Percentiles rank a stretch among this genome's conserved stretches.
phyloP scores from a whole-genome alignment of 2,329 filamentous ascomycete genomes.

The Epichloe baconii region DNA sequence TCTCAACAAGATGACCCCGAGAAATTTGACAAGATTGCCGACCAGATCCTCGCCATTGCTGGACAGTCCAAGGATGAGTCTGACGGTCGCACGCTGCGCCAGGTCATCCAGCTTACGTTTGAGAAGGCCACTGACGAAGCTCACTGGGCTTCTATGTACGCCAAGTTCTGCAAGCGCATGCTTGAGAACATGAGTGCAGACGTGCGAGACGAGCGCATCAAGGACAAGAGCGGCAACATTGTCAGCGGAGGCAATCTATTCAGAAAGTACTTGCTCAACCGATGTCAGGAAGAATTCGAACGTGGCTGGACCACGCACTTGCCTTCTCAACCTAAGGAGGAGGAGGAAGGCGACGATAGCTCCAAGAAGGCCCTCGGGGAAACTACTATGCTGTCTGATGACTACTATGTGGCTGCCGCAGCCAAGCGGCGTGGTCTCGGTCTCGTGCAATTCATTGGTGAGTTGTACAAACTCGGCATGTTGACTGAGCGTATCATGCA shows the following conservation, averaged over 20 bases:
- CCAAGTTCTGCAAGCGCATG: slow-evolving; percentile 97
- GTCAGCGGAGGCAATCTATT: slow-evolving; percentile 89
- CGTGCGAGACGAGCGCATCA: slow-evolving; percentile 89
- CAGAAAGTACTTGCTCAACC: slow-evolving; percentile 96
- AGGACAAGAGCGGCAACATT: slow-evolving; percentile 76
- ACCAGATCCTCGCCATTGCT: slow-evolving; percentile 85
- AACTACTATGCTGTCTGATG: slow-evolving; percentile 76
- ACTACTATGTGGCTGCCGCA: slow-evolving; percentile 88
- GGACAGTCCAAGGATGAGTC: slow-evolving; percentile 90
- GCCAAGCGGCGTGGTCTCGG: slow-evolving; percentile 94
- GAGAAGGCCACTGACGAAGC: slow-evolving; percentile 98
- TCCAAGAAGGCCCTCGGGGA: slow-evolving; percentile 47
- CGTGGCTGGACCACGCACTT: slow-evolving; percentile 90
- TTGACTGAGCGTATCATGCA: slow-evolving; percentile 99
- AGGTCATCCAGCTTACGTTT: slow-evolving; percentile 97
- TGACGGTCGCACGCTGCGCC: slow-evolving; percentile 85
- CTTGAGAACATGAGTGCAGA: slow-evolving; percentile 87
- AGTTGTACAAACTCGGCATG: slow-evolving; percentile 98
- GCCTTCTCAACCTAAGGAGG: slow-evolving; percentile 53
- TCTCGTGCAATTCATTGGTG: slow-evolving; percentile 97
- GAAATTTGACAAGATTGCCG: slow-evolving; percentile 92
- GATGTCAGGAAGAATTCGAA: slow-evolving; percentile 98
- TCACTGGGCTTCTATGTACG: slow-evolving; percentile 98
- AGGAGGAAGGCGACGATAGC: slow-evolving; percentile 46
- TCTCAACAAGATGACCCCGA: slow-evolving; percentile 99